Evolutionary conservation across 345 rosid genomes (phyloP).

Genomic region (Aurinia saxatilis): DNA sequence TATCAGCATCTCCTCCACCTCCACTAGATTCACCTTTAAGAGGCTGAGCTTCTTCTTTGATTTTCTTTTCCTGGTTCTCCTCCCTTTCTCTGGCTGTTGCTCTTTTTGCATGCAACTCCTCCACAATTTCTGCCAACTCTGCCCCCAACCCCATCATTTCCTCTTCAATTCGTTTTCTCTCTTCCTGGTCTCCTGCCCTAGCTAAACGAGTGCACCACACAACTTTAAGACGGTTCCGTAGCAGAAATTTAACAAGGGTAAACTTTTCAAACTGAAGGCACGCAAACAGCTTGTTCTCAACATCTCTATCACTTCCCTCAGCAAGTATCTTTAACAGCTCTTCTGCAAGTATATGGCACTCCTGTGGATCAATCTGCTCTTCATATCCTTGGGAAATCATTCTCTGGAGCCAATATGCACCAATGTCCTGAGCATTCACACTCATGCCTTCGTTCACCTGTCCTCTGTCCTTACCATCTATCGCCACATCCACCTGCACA

Average conservation of each 20-base stretch:
- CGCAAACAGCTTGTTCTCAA: slow-evolving; percentile 56
- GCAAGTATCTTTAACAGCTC: slow-evolving; percentile 78
- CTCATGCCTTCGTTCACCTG: slow-evolving; percentile 46
- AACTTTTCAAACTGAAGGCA: slow-evolving; percentile 58
- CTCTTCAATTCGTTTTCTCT: slow-evolving; percentile 65
- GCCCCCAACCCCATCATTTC: slow-evolving; percentile 66
- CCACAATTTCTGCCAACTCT: slow-evolving; percentile 56
- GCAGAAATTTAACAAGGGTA: slow-evolving; percentile 54
- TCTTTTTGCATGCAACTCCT: slow-evolving; percentile 84
- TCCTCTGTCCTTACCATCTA: slow-evolving; percentile 60
- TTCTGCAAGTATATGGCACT: slow-evolving; percentile 78
- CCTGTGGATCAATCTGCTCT: slow-evolving; percentile 72
- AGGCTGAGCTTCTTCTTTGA: slow-evolving; percentile 80
- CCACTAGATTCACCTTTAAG: slow-evolving; percentile 60
- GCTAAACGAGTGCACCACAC: slow-evolving; percentile 93
- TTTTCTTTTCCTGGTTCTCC: slow-evolving; percentile 67
- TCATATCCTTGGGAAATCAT: slow-evolving; percentile 68
- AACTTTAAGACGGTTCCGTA: slow-evolving; percentile 61
- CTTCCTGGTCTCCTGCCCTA: slow-evolving; percentile 72
- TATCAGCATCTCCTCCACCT: slow-evolving; percentile 45
- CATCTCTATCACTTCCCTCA: slow-evolving; percentile 70
- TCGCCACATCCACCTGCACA: slow-evolving; percentile 61
- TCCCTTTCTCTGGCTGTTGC: slow-evolving; percentile 91
- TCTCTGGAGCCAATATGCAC: slow-evolving; percentile 96
- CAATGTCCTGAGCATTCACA: slow-evolving; percentile 81